phyloP scores from a whole-genome alignment of 257 asterid species.

The Perilla frutescens region DNA sequence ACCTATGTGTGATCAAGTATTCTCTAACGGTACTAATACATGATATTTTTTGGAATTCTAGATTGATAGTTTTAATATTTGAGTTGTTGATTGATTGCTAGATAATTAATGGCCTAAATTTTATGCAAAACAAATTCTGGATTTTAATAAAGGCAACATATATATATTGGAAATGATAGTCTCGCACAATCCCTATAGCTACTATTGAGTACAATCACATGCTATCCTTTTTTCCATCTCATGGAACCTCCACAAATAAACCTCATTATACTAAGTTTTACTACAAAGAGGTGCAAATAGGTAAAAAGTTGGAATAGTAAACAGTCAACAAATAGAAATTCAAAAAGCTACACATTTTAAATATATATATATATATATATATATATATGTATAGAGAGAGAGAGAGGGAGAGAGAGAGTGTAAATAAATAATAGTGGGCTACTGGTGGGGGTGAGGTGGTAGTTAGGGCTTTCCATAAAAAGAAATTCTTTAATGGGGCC shows the following conservation, averaged over 20 bases:
- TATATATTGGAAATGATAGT: too few species aligned
- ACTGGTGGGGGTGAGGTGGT: constrained; percentile 39
- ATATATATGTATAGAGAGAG: background rate
- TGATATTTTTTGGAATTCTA: too few species aligned
- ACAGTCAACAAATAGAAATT: constrained; percentile 38
- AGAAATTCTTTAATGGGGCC: constrained; percentile 44
- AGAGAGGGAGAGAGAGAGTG: background rate
- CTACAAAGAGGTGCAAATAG: constrained; percentile 43
- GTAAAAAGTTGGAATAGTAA: constrained; percentile 34
- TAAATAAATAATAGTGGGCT: constrained; percentile 29
- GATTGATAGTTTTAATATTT: too few species aligned
- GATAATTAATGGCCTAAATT: too few species aligned
- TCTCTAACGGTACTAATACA: too few species aligned
- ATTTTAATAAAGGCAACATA: too few species aligned
- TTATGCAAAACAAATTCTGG: too few species aligned
- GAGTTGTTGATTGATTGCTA: too few species aligned
- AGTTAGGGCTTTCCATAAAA: constrained; percentile 51
- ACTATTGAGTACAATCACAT: constrained; percentile 1
- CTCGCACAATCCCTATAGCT: background rate
- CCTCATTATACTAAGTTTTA: constrained; percentile 26
- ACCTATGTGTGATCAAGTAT: too few species aligned
- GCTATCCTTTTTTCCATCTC: background rate
- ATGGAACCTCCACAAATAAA: background rate
- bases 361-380: background rate
- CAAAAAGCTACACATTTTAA: constrained; percentile 25